Evolutionary conservation across 805 yeast genomes (phyloP), one percentile per base, ranked within the genome.

Genomic region (Cyberlindnera nakhonratchasimensis): DNA sequence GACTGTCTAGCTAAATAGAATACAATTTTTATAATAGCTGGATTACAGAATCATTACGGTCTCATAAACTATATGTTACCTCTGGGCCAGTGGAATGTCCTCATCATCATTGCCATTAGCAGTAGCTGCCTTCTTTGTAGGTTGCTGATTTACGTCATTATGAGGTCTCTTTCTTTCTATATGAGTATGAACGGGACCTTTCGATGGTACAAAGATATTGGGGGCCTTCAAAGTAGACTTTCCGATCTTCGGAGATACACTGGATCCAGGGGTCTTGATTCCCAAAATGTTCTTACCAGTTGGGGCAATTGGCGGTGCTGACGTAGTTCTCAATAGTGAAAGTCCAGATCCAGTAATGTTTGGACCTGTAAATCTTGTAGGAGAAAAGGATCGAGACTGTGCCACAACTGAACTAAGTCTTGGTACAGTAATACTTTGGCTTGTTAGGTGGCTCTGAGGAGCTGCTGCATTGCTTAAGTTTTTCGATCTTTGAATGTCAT

Each of bases 201-300:
- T 40, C 2, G 50, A 25, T 20, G 50, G 52, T 5, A 48, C 17
- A 37, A 46, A 48, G 13, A 43, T 35, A n/a, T 31, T 41, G 16
- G 41, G 38, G 3, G 28, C 8, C 30, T 40, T 36, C n/a, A 6
- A 4, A 13, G 28, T 16, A 4, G 5, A 22, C 14, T 31, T 30
- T 16, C 12, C 23, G 30, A 11, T 24, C 21, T 6, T 14, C 8
- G 19, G 29, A 13, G 43, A 30, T 5, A 22, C 26, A 8, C 7
- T 6, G n/a, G 29, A 14, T 12, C n/a, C 17, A 25, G 43, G 43
- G 5, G 32, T 20, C 14, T 43, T 40, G 16, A 42, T 42, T 6
- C 43, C 43, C 19, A 46, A 35, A 2, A 38, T 16, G 21, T 23
- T 45, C 21, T 37, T 34, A 10, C 48, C 45, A 2, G 20, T 24